Evolutionary conservation across 805 yeast genomes (phyloP).

Genomic region (Ogataea angusta): DNA sequence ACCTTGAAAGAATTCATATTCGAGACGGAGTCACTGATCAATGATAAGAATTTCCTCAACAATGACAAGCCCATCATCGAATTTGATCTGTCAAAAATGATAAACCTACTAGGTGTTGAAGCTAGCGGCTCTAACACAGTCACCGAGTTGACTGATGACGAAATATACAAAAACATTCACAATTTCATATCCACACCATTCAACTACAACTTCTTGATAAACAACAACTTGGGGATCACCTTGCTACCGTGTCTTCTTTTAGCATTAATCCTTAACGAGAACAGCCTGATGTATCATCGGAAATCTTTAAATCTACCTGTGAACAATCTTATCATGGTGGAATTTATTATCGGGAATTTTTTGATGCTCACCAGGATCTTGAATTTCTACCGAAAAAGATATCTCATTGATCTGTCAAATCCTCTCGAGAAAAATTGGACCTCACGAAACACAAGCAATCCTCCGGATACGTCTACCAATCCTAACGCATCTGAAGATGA

Average conservation of each 20-base stretch:
- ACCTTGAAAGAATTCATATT: slow-evolving; percentile 44
- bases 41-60: slow-evolving; percentile 20
- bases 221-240: slow-evolving; percentile 51
- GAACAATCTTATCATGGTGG: slow-evolving; percentile 34
- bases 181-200: slow-evolving; percentile 22
- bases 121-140: slow-evolving; percentile 8
- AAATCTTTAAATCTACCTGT: slow-evolving; percentile 31
- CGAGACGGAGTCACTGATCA: slow-evolving; percentile 25
- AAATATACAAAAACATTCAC: slow-evolving; percentile 21
- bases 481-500: slow-evolving; percentile 18
- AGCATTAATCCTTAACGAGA: slow-evolving; percentile 28
- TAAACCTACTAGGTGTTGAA: slow-evolving; percentile 17
- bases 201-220: slow-evolving; percentile 33
- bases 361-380: slow-evolving; percentile 43
- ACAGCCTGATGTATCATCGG: slow-evolving; percentile 28
- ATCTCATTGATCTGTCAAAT: slow-evolving; percentile 22
- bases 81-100: slow-evolving; percentile 22
- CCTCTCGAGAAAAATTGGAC: slow-evolving; percentile 24
- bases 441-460: too few species aligned
- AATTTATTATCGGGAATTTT: slow-evolving; percentile 45
- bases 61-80: slow-evolving; percentile 26
- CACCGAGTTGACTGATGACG: slow-evolving; percentile 18
- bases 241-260: slow-evolving; percentile 46
- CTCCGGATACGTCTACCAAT: background rate
- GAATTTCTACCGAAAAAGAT: slow-evolving; percentile 29